Conservation (phyloP, 129 eudicot species). For the Flaveria bidentis region DNA sequence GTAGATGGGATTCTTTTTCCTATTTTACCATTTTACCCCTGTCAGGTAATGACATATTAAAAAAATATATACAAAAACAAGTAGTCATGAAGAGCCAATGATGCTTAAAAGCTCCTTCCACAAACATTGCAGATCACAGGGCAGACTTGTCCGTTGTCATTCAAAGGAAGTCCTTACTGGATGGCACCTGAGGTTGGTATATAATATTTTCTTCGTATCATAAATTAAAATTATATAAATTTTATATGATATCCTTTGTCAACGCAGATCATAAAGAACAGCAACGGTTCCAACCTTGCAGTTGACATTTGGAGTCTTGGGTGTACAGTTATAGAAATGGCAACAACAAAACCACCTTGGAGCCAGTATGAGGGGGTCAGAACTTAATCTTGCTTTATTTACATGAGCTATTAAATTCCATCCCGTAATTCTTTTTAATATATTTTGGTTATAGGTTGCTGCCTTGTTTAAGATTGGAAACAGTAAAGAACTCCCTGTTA, state of each 20-base stretch:
- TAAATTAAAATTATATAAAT: background rate
- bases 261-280: slow-evolving; percentile 76
- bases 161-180: slow-evolving; percentile 98
- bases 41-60: background rate
- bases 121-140: slow-evolving; percentile 70
- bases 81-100: background rate
- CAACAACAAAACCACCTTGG: slow-evolving; percentile 99
- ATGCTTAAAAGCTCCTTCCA: background rate
- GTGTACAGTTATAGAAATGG: slow-evolving; percentile 98
- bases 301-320: slow-evolving; percentile 99
- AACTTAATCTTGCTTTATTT: slow-evolving; percentile 10
- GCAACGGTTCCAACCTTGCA: slow-evolving; percentile 77
- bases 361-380: slow-evolving; percentile 99
- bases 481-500: slow-evolving; percentile 86
- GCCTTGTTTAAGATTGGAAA: slow-evolving; percentile 95
- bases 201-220: background rate
- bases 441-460: slow-evolving; percentile 66
- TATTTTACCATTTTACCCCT: background rate
- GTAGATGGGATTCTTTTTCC: background rate
- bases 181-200: slow-evolving; percentile 95
- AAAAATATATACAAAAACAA: background rate
- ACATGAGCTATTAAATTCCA: background rate
- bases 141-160: slow-evolving; percentile 79
- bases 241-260: background rate
- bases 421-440: background rate